These are phyloP conservation scores for Dothideomycetes sp. DNA, from an alignment of 2,329 filamentous ascomycete species.

Conservation along the genomic window DNA sequence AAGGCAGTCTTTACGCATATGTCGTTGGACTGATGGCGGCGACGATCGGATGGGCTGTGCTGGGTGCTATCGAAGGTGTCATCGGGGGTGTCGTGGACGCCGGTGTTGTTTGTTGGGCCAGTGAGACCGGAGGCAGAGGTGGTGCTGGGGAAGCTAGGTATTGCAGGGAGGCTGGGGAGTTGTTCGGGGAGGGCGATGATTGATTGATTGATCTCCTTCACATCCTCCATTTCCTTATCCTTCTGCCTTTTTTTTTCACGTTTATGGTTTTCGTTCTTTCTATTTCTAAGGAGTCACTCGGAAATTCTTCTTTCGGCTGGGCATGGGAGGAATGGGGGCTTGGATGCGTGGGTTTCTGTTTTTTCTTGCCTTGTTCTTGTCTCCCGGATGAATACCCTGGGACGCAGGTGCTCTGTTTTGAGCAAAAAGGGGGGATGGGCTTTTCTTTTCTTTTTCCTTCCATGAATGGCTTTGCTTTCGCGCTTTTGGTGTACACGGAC, in stretches of 20 bases:
- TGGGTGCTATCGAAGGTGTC: conserved; percentile 41
- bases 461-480: neutral
- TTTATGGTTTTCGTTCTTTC: too few species aligned
- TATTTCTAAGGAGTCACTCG: too few species aligned
- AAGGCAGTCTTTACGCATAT: conserved; percentile 87
- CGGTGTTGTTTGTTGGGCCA: conserved; percentile 89
- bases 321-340: too few species aligned
- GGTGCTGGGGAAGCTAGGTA: conserved; percentile 59
- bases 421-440: too few species aligned
- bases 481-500: neutral
- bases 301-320: too few species aligned
- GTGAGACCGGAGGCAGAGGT: conserved; percentile 63
- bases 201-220: neutral
- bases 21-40: conserved; percentile 86
- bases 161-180: conserved; percentile 80
- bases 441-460: neutral
- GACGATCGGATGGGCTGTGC: conserved; percentile 87
- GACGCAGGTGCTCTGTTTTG: too few species aligned
- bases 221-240: too few species aligned
- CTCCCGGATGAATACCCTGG: too few species aligned
- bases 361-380: too few species aligned
- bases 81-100: conserved; percentile 30
- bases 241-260: too few species aligned
- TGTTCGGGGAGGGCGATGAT: conserved; percentile 59
- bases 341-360: too few species aligned